These are phyloP conservation scores for Trifolium dubium DNA, from an alignment of 306 rosid species.

Conservation along the genomic window DNA sequence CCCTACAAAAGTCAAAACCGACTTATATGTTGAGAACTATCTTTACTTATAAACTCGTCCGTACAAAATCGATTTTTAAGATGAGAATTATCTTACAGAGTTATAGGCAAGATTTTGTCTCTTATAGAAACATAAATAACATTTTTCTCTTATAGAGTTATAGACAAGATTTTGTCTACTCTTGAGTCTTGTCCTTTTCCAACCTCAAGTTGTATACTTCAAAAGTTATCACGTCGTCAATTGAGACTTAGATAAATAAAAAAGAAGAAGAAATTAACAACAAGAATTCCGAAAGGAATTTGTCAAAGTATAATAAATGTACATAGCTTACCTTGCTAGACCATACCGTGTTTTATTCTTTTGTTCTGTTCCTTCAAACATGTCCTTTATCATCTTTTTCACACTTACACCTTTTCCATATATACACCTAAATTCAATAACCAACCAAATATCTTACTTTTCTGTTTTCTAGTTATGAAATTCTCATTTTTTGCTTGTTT, in stretches of 20 bases:
- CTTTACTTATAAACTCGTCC: too few relatives aligned
- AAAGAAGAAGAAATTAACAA: not conserved
- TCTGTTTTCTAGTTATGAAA: constrained; percentile 29
- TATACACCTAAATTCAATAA: not conserved
- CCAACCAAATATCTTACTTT: not conserved
- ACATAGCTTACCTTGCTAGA: not conserved
- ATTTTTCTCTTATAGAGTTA: too few relatives aligned
- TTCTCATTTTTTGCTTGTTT: constrained; percentile 26
- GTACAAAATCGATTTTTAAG: too few relatives aligned
- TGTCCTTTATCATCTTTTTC: not conserved
- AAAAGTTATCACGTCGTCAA: not conserved
- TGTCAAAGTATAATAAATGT: not conserved
- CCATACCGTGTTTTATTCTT: not conserved
- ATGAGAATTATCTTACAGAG: too few relatives aligned
- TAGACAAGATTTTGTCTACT: too few relatives aligned
- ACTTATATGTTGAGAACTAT: too few relatives aligned
- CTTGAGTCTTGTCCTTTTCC: not conserved
- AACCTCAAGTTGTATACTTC: not conserved
- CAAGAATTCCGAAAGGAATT: not conserved
- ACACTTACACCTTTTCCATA: not conserved
- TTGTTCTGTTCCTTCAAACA: not conserved
- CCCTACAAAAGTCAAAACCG: too few relatives aligned
- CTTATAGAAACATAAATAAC: too few relatives aligned
- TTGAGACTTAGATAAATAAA: not conserved
- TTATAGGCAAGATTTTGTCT: too few relatives aligned